Percentiles rank a stretch among this genome's conserved stretches.
These are phyloP conservation scores for Ormosia emarginata DNA, from an alignment of 306 rosid species.

Conservation along the genomic window DNA sequence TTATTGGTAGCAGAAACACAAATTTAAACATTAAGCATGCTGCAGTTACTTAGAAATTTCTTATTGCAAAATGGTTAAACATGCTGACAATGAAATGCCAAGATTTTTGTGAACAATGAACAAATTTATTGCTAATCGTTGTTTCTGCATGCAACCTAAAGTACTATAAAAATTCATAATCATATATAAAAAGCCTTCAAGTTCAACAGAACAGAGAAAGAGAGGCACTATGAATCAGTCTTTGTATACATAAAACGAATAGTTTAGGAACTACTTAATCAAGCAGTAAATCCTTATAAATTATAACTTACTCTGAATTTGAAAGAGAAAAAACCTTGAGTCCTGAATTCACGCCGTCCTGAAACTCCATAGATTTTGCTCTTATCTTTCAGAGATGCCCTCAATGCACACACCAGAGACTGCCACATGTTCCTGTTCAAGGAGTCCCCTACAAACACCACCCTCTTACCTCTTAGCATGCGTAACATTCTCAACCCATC, in stretches of 20 bases:
- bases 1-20: background rate
- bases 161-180: background rate
- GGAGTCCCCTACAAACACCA: slow-evolving; percentile 45
- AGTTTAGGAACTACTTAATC: background rate
- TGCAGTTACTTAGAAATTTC: background rate
- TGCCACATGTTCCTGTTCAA: slow-evolving; percentile 47
- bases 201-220: background rate
- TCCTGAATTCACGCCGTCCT: slow-evolving; percentile 12
- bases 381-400: slow-evolving; percentile 29
- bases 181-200: background rate
- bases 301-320: slow-evolving; percentile 25
- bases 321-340: slow-evolving; percentile 35
- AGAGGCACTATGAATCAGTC: too few species aligned
- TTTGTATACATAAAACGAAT: too few species aligned
- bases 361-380: slow-evolving; percentile 26
- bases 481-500: slow-evolving; percentile 35
- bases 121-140: background rate
- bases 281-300: too few species aligned
- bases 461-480: slow-evolving; percentile 32
- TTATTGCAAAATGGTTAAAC: background rate
- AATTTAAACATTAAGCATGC: background rate
- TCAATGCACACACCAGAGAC: slow-evolving; percentile 32
- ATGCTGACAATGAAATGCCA: background rate
- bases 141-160: background rate
- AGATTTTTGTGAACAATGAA: background rate